Percentiles rank a stretch among this genome's conserved stretches.
These are phyloP conservation scores for Tetrapisispora phaffii DNA, from an alignment of 805 yeast genomes.

Conservation along the genomic window DNA sequence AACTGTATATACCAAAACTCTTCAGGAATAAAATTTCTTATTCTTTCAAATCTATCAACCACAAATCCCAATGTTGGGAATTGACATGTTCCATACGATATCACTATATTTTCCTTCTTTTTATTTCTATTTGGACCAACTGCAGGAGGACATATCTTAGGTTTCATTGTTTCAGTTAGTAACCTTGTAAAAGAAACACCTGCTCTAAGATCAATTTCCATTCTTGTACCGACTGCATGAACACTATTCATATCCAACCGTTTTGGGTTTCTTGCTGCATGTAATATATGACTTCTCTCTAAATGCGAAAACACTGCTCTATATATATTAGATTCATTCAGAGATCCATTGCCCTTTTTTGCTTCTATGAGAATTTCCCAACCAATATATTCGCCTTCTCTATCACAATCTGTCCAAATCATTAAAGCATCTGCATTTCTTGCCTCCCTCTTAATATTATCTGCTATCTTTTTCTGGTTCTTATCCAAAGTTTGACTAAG, in stretches of 20 bases:
- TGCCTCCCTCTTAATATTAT: conserved; percentile 62
- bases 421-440: conserved; percentile 50
- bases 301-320: conserved; percentile 84
- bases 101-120: conserved; percentile 19
- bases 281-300: conserved; percentile 60
- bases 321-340: conserved; percentile 43
- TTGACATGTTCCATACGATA: conserved; percentile 88
- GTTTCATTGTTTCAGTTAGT: conserved; percentile 41
- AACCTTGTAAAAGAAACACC: conserved; percentile 86
- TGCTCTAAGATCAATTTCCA: conserved; percentile 78
- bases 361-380: conserved; percentile 74
- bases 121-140: conserved; percentile 4
- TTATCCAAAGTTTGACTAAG: conserved; percentile 35
- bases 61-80: conserved; percentile 96
- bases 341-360: conserved; percentile 29
- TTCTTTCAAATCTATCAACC: conserved; percentile 79
- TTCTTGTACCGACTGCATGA: conserved; percentile 76
- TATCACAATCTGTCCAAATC: conserved; percentile 98
- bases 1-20: conserved; percentile 68
- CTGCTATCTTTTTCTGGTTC: conserved; percentile 41
- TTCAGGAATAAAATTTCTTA: conserved; percentile 62
- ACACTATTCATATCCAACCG: conserved; percentile 58
- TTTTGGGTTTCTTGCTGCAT: conserved; percentile 65
- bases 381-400: conserved; percentile 93
- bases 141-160: conserved; percentile 11